Percentiles rank a stretch among this genome's conserved stretches.
phyloP scores from a whole-genome alignment of 129 eudicot genomes.

The Pulicaria dysenterica region DNA sequence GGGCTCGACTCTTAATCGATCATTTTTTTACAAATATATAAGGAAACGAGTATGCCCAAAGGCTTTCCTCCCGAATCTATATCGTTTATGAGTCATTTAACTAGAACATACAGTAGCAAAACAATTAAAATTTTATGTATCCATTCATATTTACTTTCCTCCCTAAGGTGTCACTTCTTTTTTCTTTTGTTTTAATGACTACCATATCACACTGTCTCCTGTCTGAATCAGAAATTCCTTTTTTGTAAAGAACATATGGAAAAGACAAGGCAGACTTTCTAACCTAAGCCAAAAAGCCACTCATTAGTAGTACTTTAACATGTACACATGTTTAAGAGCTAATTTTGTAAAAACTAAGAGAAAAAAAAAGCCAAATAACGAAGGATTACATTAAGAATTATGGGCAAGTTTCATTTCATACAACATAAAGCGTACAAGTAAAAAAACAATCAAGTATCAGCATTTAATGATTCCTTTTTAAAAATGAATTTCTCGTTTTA shows the following conservation, averaged over 20 bases:
- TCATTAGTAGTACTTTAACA: not conserved
- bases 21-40: too few relatives aligned
- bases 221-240: not conserved
- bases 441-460: not conserved
- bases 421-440: not conserved
- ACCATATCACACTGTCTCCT: not conserved
- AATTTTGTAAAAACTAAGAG: not conserved
- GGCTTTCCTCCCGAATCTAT: too few relatives aligned
- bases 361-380: not conserved
- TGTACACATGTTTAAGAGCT: not conserved
- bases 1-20: too few relatives aligned
- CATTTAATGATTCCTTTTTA: too few relatives aligned
- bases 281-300: constrained; percentile 1
- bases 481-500: too few relatives aligned
- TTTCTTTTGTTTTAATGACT: not conserved
- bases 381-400: not conserved
- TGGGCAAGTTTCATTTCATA: constrained; percentile 3
- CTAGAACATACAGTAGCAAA: too few relatives aligned
- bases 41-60: too few relatives aligned
- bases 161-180: not conserved
- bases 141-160: too few relatives aligned
- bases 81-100: too few relatives aligned
- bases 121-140: too few relatives aligned
- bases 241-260: not conserved
- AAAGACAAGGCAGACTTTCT: not conserved